A percentile compares a stretch with the other conserved stretches of the same genome.
phyloP scores from a whole-genome alignment of 208 protist species.

The Borovskyia barvae region DNA sequence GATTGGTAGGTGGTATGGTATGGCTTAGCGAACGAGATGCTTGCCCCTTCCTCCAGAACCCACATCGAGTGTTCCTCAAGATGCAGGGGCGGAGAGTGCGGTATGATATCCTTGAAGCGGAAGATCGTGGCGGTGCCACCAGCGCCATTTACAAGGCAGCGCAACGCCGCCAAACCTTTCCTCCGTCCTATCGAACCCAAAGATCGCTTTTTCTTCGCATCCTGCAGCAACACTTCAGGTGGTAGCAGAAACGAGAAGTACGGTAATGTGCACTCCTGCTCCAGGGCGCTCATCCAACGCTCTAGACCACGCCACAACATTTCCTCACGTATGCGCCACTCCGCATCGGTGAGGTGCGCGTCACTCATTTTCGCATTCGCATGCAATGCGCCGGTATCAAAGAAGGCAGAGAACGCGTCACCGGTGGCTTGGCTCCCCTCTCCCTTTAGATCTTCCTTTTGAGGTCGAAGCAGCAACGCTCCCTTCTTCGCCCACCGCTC shows the following conservation, averaged over 20 bases:
- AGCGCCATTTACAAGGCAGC: constrained; percentile 2
- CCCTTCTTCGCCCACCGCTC: no score
- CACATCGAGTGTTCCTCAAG: neutral
- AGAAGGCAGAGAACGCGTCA: neutral
- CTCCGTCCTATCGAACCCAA: constrained; percentile 12
- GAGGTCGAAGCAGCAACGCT: no score
- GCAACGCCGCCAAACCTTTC: constrained; percentile 9
- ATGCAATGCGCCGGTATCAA: no score
- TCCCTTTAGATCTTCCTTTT: no score
- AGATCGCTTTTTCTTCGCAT: neutral
- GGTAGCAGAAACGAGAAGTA: constrained; percentile 17
- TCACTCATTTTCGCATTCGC: no score
- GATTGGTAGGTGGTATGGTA: no score
- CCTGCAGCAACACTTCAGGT: neutral
- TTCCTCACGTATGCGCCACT: constrained; percentile 4
- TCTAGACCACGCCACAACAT: constrained; percentile 9
- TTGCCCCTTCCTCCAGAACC: constrained; percentile 3
- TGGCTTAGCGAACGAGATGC: no score
- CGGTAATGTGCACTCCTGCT: constrained; percentile 8
- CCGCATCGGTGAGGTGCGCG: neutral
- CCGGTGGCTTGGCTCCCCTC: no score
- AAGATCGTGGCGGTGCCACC: no score
- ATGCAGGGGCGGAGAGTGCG: neutral
- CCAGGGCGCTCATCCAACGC: constrained; percentile 7
- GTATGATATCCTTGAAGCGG: neutral